Evolutionary conservation across 371 early-diverging fungal genomes (phyloP), one percentile per base, ranked within the genome.

Genomic region (Lichtheimia ornata): DNA sequence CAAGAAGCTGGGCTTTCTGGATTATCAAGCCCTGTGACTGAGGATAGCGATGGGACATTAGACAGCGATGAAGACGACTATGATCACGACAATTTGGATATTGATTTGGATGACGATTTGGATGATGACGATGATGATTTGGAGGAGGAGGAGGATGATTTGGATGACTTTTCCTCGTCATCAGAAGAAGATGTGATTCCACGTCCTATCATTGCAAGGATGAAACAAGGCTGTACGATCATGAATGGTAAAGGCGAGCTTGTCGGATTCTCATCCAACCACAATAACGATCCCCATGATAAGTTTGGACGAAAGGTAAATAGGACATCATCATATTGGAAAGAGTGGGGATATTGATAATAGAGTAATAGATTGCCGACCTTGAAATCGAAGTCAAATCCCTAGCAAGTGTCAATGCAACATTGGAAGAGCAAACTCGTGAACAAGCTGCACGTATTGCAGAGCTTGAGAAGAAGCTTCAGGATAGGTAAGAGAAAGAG

Each of bases 361-460:
- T 24, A 17, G 1, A 15, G 2, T 43, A 55, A 40, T 50, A 82
- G 82, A 77, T 82, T 51, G 74, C 76, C 58, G 80, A 82, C 55
- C 56, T 82, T 59, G 82, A 82, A 69, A 79, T 82, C 44, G 79
- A 79, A 62, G 79, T 75, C 50, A 64, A 66, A 15, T 77, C 78
- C 6, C 30, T 82, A 2, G 59, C 76, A 42, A 66, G 70, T 14
- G 44, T 79, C 28, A 82, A 82, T 58, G 55, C 70, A 20, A 73
- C 74, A 27, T 61, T 82, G 12, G 82, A 82, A 59, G 72, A 64
- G 1, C 68, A 68, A 5, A 74, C 72, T 14, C 68, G 70, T 51
- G 66, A 72, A 61, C 80, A 79, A 59, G 70, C 72, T 13, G 63
- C 57, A 25, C 71, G 68, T 13, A 79, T 82, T 44, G 65, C 62